Conservation (phyloP, 108 stramenopile genomes). For the Nitzschia palea region DNA sequence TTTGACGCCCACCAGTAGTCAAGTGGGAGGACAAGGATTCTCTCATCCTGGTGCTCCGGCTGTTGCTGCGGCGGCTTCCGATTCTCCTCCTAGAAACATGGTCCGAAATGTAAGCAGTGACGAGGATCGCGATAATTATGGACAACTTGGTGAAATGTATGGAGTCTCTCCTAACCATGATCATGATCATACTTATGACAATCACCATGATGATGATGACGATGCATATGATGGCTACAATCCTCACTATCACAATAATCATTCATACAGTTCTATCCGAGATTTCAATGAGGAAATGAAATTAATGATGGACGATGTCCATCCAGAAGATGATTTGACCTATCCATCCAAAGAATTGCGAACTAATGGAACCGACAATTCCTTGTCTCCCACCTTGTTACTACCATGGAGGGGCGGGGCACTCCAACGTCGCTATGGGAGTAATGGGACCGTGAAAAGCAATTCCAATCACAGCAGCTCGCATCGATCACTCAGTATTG, state of each 20-base stretch:
- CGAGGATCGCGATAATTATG: constrained; percentile 6
- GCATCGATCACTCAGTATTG: neutral
- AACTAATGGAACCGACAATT: neutral
- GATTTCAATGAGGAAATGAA: constrained; percentile 33
- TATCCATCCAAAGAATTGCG: neutral
- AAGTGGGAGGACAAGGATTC: neutral
- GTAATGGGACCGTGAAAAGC: neutral
- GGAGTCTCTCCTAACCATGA: neutral
- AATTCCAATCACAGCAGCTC: neutral
- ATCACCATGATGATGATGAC: too few species aligned
- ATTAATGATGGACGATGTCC: constrained; percentile 20
- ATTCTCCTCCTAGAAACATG: neutral
- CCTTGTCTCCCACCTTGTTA: constrained; percentile 4
- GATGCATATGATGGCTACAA: constrained; percentile 2
- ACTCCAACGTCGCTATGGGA: constrained; percentile 8
- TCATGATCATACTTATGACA: constrained; percentile 9
- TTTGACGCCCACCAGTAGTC: neutral
- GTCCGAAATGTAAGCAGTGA: constrained; percentile 18
- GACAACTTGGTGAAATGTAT: constrained; percentile 22
- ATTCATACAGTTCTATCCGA: neutral
- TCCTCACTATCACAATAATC: neutral
- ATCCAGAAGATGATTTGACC: constrained; percentile 14
- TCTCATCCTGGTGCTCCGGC: neutral
- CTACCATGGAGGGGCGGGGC: constrained; percentile 18
- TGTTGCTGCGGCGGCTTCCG: neutral